Evolutionary conservation across 2,329 filamentous ascomycete species (phyloP), one percentile per base, ranked within the genome.

Genomic region (Hirsutella minnesotensis): DNA sequence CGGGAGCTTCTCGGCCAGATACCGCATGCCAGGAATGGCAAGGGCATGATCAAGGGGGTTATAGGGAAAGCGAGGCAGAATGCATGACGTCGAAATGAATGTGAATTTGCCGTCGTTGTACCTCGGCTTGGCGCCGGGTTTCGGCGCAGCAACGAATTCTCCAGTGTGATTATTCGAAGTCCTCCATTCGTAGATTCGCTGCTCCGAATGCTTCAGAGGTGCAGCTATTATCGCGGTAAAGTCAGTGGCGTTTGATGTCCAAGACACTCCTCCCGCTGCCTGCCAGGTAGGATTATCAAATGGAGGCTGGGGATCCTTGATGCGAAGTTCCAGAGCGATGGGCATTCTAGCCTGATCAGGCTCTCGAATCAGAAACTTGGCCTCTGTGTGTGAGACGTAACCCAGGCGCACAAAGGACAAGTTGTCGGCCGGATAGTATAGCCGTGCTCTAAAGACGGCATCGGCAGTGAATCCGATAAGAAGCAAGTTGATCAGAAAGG

Each of bases 61-160:
- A 62, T 98, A 98, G 0, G 92, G 92, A 44, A 96, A 87, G 16
- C 87, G 83, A 10, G 84, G 83, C 53, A 95, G 86, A 54, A 96
- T 87, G 62, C 92, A 98, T 35, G 87, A 95, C 0, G 87, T 92
- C 3, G 89, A 87, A 8, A 96, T 65, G 58, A 98, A 98, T 0
- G 86, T 94, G 53, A 95, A 90, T 44, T 79, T 81, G 34, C 81
- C 81, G 40, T 79, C 72, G 36, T 73, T 72, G 4, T 73, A 69
- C 15, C 70, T 65, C 0, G 79, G 74, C 48, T 75, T 71, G 2
- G 74, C 69, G 10, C 88, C 87, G 0, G 79, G 67, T 30, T 71
- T 75, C 1, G 90, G 86, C 2, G 88, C 82, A 0, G 86, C 81
- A 3, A 75, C 76, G 54, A 98, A 95, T 49, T 79, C 79, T 38